Base-by-base conservation (phyloP, 2,329 filamentous ascomycete species). In the Acarospora socialis region DNA sequence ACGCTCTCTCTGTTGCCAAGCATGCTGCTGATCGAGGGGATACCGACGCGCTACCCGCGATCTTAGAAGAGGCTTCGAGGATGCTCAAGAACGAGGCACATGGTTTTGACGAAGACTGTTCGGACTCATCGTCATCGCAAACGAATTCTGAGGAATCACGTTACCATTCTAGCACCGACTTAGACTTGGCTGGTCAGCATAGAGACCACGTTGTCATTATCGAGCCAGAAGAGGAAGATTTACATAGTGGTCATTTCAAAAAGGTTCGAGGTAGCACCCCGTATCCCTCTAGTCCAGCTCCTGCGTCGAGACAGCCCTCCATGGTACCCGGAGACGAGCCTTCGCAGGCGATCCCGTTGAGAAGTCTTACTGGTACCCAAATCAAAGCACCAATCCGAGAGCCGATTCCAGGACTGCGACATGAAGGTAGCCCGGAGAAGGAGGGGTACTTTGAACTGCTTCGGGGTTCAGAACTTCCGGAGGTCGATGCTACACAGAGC, bases 1-100 rank as follows among this genome's bases (percentile, higher is more conserved):
- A 56, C 40, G 54, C 55, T 12, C 38, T 58, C 3, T 30, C 41
- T 14, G 50, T 60, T 38, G 55, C 54, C 21, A 45, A 49, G 27
- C 42, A 51, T 33, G 50, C 50, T 29, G 42, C 48, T 7, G 46
- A 50, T 24, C 47, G 29, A 16, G 34, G 48, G 14, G 38, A 46
- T 30, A 23, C 38, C 8, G 14, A 24, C 14, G 24, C 12, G n/a
- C n/a, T 33, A n/a, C 17, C 14, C 12, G 13, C 34, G 21, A 32
- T 18, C 7, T n/a, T 31, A 14, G 14, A 21, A 27, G 15, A 40
- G n/a, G n/a, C 19, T 13, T 7, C n/a, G 13, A 3, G 7, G 14
- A 4, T 15, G 21, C 13, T 28, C n/a, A 29, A 9, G 9, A 28
- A n/a, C 10, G 9, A 15, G 14, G 10, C 4, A 21, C n/a, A 15